Evolutionary conservation across 176 grass and related monocot species (phyloP), one percentile per base, ranked within the genome.

Genomic region (Echinochloa phyllopogon): DNA sequence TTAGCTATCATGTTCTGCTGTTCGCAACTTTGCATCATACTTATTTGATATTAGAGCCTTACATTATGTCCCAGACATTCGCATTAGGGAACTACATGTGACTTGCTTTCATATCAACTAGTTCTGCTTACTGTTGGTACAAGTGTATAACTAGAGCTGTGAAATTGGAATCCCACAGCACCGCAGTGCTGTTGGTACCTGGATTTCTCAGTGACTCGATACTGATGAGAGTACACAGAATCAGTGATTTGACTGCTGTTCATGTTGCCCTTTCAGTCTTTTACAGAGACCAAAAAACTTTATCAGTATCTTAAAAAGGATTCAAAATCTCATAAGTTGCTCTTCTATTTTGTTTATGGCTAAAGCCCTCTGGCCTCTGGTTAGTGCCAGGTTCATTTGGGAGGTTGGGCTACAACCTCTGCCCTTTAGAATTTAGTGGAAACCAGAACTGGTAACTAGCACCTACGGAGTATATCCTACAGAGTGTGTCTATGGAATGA

Each of bases 321-420:
- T 20, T n/a, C 4, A 1, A 8, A 56, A 53, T 11, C 10, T 3
- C 10, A 4, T 4, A 55, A 39, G 3, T 48, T 70, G 4, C 0
- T 18, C 11, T 29, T 73, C 7, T 62, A 5, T 2, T 65, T 23
- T 25, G 4, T 76, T 23, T 18, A 17, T 60, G 15, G 17, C 7
- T 3, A 16, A n/a, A 29, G 41, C 18, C 23, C 3, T 43, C 6
- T 45, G 17, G 6, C 23, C 1, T 43, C 6, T 45, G 17, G 9
- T 41, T 61, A 37, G 7, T 47, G 4, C n/a, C 39, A 69, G 11
- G 24, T 27, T 68, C 24, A 48, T 58, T 74, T 57, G 25, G 13
- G 29, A 84, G 78, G 33, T 85, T 75, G 43, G 33, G 36, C 50
- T 75, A 80, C 43, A 75, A 68, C 14, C 38, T 8, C 0, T 48